Percentiles rank a stretch among this genome's conserved stretches.
Conservation (phyloP, 179 eudicot species). For the Amaranthus tricolor region DNA sequence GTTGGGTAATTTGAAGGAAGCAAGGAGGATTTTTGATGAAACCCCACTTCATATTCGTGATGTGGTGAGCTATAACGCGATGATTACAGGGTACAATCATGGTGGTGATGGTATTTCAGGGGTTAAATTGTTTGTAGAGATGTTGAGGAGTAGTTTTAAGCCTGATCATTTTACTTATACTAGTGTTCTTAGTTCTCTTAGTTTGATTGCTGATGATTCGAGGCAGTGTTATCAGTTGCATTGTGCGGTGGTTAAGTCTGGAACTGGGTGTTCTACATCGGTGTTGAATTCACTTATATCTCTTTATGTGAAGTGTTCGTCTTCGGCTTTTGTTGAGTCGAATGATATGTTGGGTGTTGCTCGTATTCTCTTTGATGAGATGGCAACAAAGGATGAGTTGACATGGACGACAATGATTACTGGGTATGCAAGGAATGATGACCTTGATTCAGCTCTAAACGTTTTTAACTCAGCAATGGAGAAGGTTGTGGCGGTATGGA, state of each 20-base stretch:
- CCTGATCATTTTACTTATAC: constrained; percentile 59
- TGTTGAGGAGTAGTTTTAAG: constrained; percentile 31
- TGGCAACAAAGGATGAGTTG: constrained; percentile 51
- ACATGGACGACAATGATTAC: constrained; percentile 67
- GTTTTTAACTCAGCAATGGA: constrained; percentile 44
- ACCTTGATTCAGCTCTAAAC: constrained; percentile 43
- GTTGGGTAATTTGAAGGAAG: constrained; percentile 39
- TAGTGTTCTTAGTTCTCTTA: constrained; percentile 41
- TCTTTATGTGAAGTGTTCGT: constrained; percentile 62
- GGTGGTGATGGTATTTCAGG: constrained; percentile 61
- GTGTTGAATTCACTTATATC: constrained; percentile 60
- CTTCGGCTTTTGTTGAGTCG: constrained; percentile 39
- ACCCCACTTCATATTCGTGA: constrained; percentile 58
- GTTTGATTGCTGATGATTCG: constrained; percentile 49
- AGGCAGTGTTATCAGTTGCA: constrained; percentile 57
- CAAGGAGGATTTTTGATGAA: constrained; percentile 51
- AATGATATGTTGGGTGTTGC: constrained; percentile 42
- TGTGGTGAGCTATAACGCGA: constrained; percentile 62
- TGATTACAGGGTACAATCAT: constrained; percentile 70
- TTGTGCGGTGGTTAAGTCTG: constrained; percentile 56
- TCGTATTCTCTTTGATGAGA: constrained; percentile 53
- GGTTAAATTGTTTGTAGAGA: constrained; percentile 40
- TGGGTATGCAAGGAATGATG: constrained; percentile 57
- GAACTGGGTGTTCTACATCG: constrained; percentile 42
- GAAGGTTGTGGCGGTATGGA: constrained; percentile 60